These are phyloP conservation scores for Henningerozyma blattae DNA, from an alignment of 805 yeast genomes.

Conservation along the genomic window DNA sequence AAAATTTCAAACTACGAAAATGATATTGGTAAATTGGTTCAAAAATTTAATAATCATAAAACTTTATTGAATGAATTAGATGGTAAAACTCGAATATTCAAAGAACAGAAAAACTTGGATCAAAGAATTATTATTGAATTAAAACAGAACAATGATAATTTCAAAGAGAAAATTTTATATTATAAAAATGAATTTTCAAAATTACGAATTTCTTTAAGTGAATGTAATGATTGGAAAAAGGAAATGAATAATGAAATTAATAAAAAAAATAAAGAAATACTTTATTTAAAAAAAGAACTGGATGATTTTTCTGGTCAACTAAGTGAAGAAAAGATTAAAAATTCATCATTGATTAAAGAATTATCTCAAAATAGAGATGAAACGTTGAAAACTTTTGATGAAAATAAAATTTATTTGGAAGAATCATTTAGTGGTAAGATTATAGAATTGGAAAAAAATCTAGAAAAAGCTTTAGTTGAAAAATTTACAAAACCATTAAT, in stretches of 20 bases:
- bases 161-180: constrained; percentile 9
- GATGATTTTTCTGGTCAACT: constrained; percentile 35
- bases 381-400: constrained; percentile 1
- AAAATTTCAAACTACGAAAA: constrained; percentile 13
- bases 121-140: constrained; percentile 11
- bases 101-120: constrained; percentile 14
- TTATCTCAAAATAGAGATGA: constrained; percentile 1
- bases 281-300: constrained; percentile 24
- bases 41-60: constrained; percentile 15
- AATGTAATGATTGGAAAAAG: constrained; percentile 15
- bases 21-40: constrained; percentile 13
- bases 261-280: constrained; percentile 24
- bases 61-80: constrained; percentile 13
- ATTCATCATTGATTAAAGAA: constrained; percentile 9
- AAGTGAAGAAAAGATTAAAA: constrained; percentile 35
- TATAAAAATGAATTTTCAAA: constrained; percentile 13
- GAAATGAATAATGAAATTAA: constrained; percentile 10
- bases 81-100: constrained; percentile 11
- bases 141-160: constrained; percentile 13
- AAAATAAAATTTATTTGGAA: constrained; percentile 2
- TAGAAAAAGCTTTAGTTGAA: neutral
- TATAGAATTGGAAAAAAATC: constrained; percentile 1
- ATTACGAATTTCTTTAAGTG: constrained; percentile 15
- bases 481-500: neutral
- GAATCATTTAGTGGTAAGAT: neutral